A percentile compares a stretch with the other conserved stretches of the same genome.
These are phyloP conservation scores for Lachnellula suecica DNA, from an alignment of 2,329 filamentous ascomycete species.

Conservation along the genomic window DNA sequence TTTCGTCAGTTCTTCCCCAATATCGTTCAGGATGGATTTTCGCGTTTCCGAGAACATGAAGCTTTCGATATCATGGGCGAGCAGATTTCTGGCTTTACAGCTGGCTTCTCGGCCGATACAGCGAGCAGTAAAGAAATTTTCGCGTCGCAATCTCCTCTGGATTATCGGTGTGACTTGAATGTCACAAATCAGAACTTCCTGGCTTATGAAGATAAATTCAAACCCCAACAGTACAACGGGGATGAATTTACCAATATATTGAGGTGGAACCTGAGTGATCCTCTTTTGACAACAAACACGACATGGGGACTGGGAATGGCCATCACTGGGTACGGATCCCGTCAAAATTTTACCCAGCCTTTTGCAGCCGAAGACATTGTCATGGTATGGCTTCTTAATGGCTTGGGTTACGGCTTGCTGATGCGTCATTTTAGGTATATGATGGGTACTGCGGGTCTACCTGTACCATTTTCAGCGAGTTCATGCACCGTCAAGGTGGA, in stretches of 20 bases:
- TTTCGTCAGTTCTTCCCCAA: conserved; percentile 42
- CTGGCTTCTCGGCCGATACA: conserved; percentile 14
- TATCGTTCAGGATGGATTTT: conserved; percentile 25
- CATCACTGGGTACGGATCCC: conserved; percentile 34
- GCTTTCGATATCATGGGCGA: conserved; percentile 19
- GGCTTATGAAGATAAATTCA: conserved; percentile 22
- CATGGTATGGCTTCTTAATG: conserved; percentile 36
- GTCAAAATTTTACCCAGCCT: conserved; percentile 29
- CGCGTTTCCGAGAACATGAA: conserved; percentile 23
- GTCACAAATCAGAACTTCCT: conserved; percentile 20
- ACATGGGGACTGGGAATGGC: conserved; percentile 25
- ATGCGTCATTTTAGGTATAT: conserved; percentile 7
- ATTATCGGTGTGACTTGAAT: conserved; percentile 25
- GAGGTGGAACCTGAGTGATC: conserved; percentile 25
- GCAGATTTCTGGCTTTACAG: conserved; percentile 15
- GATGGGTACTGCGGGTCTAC: conserved; percentile 61
- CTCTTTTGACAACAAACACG: conserved; percentile 19
- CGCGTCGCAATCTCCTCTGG: conserved; percentile 16
- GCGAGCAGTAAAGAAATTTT: conserved; percentile 17
- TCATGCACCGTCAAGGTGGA: conserved; percentile 48
- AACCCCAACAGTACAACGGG: conserved; percentile 15
- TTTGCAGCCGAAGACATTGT: conserved; percentile 42
- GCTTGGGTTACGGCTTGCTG: not conserved
- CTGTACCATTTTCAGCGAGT: conserved; percentile 56
- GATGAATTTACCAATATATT: conserved; percentile 18